A percentile compares a stretch with the other conserved stretches of the same genome.
Evolutionary conservation across 352 stramenopile species (phyloP).

Genomic region (Phytophthora hibernalis): DNA sequence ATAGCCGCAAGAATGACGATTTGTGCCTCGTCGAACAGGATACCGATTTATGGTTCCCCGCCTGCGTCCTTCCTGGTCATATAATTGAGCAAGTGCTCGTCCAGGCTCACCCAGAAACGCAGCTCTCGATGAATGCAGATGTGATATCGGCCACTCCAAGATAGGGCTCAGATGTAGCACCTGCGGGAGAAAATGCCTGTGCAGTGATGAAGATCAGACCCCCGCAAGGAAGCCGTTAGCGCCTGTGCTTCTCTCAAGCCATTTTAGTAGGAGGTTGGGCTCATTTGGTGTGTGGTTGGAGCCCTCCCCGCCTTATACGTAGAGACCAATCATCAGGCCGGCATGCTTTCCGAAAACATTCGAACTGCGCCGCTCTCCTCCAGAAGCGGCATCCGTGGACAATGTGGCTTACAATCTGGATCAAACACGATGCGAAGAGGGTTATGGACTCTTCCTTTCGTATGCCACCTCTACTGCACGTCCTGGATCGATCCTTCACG

Average conservation of each 20-base stretch:
- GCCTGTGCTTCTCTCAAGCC: slow-evolving; percentile 14
- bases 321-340: too few species aligned
- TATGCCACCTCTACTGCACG: background rate
- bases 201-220: background rate
- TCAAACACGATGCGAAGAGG: background rate
- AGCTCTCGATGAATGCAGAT: background rate
- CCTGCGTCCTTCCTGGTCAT: too few species aligned
- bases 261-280: slow-evolving; percentile 4
- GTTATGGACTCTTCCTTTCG: background rate
- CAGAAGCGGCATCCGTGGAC: background rate
- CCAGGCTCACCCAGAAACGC: background rate
- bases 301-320: background rate
- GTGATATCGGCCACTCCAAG: background rate
- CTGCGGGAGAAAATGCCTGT: background rate
- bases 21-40: background rate
- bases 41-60: too few species aligned
- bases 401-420: background rate
- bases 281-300: slow-evolving; percentile 19
- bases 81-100: background rate
- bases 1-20: background rate
- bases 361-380: background rate
- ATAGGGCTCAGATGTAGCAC: background rate
- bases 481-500: background rate
- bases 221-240: slow-evolving; percentile 15
- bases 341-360: slow-evolving; percentile 16